These are phyloP conservation scores for Tuber aestivum DNA, from an alignment of 495 filamentous ascomycete genomes.

Conservation along the genomic window DNA sequence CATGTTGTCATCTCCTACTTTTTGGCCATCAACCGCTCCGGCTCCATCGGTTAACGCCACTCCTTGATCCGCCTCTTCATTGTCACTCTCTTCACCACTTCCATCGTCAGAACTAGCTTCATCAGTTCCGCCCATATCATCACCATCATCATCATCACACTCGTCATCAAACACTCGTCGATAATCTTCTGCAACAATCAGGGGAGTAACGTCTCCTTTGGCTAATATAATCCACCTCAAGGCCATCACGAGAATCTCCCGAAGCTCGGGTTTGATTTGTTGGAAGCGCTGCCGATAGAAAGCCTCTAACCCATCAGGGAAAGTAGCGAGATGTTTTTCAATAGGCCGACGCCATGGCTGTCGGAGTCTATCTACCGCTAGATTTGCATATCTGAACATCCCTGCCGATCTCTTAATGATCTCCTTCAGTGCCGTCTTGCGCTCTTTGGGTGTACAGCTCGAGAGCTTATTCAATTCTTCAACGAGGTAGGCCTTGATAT, in stretches of 20 bases:
- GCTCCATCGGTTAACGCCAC: neutral
- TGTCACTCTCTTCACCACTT: slow-evolving; percentile 2
- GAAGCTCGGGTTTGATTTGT: slow-evolving; percentile 19
- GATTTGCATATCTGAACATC: slow-evolving; percentile 23
- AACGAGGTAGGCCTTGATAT: slow-evolving; percentile 17
- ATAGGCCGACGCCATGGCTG: slow-evolving; percentile 20
- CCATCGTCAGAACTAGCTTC: neutral
- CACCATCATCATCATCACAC: slow-evolving; percentile 13
- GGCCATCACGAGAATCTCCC: slow-evolving; percentile 13
- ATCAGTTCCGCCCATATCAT: neutral
- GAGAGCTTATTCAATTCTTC: slow-evolving; percentile 14
- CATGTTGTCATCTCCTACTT: neutral
- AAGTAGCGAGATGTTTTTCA: slow-evolving; percentile 10
- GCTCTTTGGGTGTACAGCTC: slow-evolving; percentile 10
- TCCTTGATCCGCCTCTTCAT: neutral
- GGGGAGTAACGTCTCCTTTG: slow-evolving; percentile 16
- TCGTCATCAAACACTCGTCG: slow-evolving; percentile 40
- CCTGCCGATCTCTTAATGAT: slow-evolving; percentile 19
- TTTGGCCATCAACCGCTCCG: neutral
- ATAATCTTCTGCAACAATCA: slow-evolving; percentile 22
- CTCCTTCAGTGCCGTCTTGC: slow-evolving; percentile 15
- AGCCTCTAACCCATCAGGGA: slow-evolving; percentile 13
- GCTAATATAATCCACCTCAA: slow-evolving; percentile 19
- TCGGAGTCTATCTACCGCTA: slow-evolving; percentile 15
- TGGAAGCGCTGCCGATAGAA: slow-evolving; percentile 19